phyloP scores from a whole-genome alignment of 2,329 filamentous ascomycete genomes.

The Phialophora macrospora region DNA sequence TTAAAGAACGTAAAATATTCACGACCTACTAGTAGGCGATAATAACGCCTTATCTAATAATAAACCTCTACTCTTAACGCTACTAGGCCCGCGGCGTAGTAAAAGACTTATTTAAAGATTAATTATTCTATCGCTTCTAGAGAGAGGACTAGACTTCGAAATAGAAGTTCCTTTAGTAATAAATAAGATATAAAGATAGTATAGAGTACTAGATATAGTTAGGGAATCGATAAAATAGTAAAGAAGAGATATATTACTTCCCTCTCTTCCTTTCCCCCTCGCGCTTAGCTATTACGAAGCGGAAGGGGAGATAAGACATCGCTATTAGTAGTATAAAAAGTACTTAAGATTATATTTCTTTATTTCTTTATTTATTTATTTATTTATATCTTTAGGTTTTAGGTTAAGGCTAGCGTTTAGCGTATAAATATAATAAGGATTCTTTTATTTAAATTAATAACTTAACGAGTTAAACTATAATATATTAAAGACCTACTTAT shows the following conservation, averaged over 20 bases:
- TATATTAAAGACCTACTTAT: too few relatives aligned
- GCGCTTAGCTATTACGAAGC: constrained; percentile 7
- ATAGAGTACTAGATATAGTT: not conserved
- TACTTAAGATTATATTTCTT: not conserved
- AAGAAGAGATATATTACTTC: too few relatives aligned
- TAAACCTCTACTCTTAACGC: too few relatives aligned
- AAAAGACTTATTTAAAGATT: not conserved
- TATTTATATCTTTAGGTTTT: too few relatives aligned
- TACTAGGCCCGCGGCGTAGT: not conserved
- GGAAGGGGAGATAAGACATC: not conserved
- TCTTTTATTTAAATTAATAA: too few relatives aligned
- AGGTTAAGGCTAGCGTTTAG: constrained; percentile 1
- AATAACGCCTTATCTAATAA: too few relatives aligned
- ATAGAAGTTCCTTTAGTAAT: not conserved
- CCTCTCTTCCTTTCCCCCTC: not conserved
- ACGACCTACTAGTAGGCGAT: too few relatives aligned
- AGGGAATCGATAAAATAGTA: not conserved
- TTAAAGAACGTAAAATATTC: not conserved
- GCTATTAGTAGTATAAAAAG: not conserved
- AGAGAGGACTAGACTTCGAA: not conserved
- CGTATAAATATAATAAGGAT: not conserved
- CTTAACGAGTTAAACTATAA: too few relatives aligned
- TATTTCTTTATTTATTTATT: too few relatives aligned
- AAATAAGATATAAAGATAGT: not conserved
- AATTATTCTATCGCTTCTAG: not conserved